These are phyloP conservation scores for Eucalyptus coolabah DNA, from an alignment of 345 rosid species.

Conservation along the genomic window DNA sequence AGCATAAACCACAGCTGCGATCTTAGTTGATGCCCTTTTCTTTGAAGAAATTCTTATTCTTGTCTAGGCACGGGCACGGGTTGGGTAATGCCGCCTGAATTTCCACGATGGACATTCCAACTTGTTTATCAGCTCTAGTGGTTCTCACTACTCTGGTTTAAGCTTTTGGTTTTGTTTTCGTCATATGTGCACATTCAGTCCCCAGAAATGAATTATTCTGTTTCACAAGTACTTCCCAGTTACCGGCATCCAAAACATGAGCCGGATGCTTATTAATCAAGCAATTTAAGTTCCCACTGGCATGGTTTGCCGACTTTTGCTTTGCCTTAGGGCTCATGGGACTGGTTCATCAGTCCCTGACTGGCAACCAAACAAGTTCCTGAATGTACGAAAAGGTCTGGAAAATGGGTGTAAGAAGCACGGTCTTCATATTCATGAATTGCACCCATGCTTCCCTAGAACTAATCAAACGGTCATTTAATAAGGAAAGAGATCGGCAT, in stretches of 20 bases:
- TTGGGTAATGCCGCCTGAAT: neutral
- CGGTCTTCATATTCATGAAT: too few species aligned
- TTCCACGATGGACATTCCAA: neutral
- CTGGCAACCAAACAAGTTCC: neutral
- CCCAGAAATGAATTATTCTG: neutral
- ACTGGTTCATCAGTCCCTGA: neutral
- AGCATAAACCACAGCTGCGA: neutral
- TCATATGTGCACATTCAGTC: neutral
- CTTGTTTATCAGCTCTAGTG: neutral
- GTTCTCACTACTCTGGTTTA: neutral
- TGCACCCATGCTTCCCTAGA: too few species aligned
- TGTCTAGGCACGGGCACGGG: neutral
- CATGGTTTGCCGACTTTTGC: neutral
- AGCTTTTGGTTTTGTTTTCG: neutral
- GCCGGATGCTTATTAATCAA: neutral
- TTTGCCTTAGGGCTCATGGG: neutral
- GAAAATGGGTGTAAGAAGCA: neutral
- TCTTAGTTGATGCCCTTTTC: neutral
- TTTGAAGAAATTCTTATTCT: neutral
- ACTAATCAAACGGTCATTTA: too few species aligned
- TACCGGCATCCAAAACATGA: neutral
- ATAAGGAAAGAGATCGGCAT: too few species aligned
- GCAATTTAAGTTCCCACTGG: neutral
- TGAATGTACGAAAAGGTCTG: neutral
- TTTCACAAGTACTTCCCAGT: neutral